Evolutionary conservation across 345 rosid genomes (phyloP).

Genomic region (Hibiscus tridactylites): DNA sequence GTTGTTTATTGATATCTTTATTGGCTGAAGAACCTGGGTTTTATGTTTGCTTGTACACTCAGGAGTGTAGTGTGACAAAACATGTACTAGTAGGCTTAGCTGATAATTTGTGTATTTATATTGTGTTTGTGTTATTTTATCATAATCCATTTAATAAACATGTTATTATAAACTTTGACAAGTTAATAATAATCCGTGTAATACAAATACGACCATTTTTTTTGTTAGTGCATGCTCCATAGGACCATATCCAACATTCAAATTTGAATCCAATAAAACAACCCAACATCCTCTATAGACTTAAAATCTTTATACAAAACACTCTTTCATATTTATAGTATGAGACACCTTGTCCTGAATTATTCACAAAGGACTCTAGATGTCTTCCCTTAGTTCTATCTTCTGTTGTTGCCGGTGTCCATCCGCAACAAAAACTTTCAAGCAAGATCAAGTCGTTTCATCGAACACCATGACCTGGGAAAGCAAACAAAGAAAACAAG

Average conservation of each 20-base stretch:
- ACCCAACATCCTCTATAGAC: background rate
- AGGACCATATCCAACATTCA: background rate
- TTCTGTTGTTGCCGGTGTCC: constrained; percentile 17
- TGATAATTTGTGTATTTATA: background rate
- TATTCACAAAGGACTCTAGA: constrained; percentile 36
- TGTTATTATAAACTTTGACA: no score
- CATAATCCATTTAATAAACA: background rate
- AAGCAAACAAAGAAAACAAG: constrained; percentile 9
- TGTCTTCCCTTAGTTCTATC: constrained; percentile 12
- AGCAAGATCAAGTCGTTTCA: constrained; percentile 43
- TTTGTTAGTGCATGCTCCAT: no score
- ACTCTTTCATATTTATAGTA: constrained; percentile 18
- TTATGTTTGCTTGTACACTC: background rate
- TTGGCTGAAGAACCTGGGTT: background rate
- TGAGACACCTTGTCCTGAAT: constrained; percentile 20
- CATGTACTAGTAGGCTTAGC: background rate
- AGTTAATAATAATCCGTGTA: no score
- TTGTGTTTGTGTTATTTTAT: no score
- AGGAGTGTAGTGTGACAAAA: background rate
- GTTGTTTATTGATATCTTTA: background rate
- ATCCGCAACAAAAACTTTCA: constrained; percentile 23
- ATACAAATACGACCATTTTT: no score
- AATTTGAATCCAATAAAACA: background rate
- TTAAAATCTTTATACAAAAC: constrained; percentile 3
- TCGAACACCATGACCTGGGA: constrained; percentile 52